phyloP scores from a whole-genome alignment of 164 flowering plant species.

The Amborella trichopoda region DNA sequence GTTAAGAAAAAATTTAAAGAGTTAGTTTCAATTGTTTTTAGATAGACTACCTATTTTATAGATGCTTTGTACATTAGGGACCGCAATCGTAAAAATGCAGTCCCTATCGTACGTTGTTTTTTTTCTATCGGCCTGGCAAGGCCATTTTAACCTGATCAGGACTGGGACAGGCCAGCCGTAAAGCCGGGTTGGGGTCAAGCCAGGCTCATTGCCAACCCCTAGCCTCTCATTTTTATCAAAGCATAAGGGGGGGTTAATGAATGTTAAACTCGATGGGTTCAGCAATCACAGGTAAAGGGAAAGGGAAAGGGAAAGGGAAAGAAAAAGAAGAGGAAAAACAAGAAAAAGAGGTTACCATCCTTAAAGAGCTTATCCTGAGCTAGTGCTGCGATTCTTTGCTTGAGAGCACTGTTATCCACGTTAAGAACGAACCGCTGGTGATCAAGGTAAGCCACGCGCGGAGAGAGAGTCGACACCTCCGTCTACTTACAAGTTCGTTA shows the following conservation, averaged over 20 bases:
- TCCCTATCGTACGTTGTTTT: too few relatives aligned
- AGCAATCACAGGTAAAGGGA: background rate
- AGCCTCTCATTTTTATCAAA: background rate
- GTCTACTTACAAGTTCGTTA: too few relatives aligned
- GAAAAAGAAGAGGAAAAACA: background rate
- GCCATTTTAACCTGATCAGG: too few relatives aligned
- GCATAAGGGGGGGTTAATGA: too few relatives aligned
- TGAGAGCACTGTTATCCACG: constrained; percentile 66
- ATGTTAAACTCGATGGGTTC: too few relatives aligned
- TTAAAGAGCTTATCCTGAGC: constrained; percentile 80
- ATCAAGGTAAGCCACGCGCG: constrained; percentile 65
- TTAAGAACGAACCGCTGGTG: constrained; percentile 70
- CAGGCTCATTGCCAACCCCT: background rate
- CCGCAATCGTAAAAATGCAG: too few relatives aligned
- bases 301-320: background rate
- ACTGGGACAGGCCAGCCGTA: background rate
- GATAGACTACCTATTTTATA: too few relatives aligned
- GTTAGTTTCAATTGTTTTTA: too few relatives aligned
- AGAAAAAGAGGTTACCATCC: constrained; percentile 39
- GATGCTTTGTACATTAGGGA: too few relatives aligned
- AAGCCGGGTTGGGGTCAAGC: background rate
- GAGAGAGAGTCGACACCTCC: constrained; percentile 66
- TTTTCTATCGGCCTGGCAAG: too few relatives aligned
- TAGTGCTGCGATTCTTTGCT: constrained; percentile 74
- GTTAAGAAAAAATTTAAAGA: too few relatives aligned